Conservation (phyloP, 1,139 yeast species). For the Yamadazyma mexicana region DNA sequence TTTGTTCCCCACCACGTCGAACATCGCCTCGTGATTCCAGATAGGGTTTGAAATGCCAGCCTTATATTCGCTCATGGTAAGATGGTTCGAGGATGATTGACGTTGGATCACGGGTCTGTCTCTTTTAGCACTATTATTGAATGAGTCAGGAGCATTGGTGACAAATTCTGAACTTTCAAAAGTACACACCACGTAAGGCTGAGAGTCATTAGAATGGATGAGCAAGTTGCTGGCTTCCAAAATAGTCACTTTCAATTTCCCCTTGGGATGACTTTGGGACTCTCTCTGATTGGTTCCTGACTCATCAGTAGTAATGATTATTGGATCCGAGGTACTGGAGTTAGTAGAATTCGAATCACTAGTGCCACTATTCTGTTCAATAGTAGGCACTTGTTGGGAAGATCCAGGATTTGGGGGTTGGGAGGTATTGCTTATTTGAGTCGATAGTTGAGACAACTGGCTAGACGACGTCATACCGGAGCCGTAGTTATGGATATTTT, state of each 20-base stretch:
- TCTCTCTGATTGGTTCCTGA: conserved; percentile 36
- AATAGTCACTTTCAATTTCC: conserved; percentile 78
- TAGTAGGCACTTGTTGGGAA: no score
- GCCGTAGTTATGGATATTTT: conserved; percentile 4
- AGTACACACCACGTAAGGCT: conserved; percentile 91
- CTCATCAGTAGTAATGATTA: conserved; percentile 49
- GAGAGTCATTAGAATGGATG: conserved; percentile 47
- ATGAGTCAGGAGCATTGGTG: conserved; percentile 74
- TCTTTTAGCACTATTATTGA: conserved; percentile 31
- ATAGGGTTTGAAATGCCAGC: conserved; percentile 54
- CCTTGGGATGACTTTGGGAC: conserved; percentile 54
- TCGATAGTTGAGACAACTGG: conserved; percentile 7
- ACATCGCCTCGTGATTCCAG: conserved; percentile 90
- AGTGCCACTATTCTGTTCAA: conserved; percentile 4
- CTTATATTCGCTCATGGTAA: conserved; percentile 32
- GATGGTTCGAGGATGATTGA: conserved; percentile 65
- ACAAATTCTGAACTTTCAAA: conserved; percentile 91
- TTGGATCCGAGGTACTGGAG: conserved; percentile 20
- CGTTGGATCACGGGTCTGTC: conserved; percentile 55
- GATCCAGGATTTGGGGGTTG: background rate
- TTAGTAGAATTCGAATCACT: conserved; percentile 6
- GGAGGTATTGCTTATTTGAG: conserved; percentile 1
- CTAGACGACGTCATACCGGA: background rate
- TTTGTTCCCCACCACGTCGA: conserved; percentile 83
- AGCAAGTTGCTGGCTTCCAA: conserved; percentile 73